phyloP scores from a whole-genome alignment of 2,329 filamentous ascomycete genomes.

The Botrytis fabae region DNA sequence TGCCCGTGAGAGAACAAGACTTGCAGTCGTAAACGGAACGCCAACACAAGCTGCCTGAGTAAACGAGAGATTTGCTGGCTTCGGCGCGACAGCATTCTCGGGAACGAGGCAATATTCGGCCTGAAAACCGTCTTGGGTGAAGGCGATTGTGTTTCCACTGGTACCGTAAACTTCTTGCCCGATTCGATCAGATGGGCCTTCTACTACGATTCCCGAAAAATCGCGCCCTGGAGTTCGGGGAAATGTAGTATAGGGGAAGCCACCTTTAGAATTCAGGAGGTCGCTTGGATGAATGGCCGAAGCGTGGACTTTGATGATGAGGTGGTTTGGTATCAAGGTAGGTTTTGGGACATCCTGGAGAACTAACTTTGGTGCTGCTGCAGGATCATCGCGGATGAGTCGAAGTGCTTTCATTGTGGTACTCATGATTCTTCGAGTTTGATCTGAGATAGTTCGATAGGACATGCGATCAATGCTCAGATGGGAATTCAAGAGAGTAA shows the following conservation, averaged over 20 bases:
- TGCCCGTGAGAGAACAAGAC: slow-evolving; percentile 26
- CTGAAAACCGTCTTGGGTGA: slow-evolving; percentile 33
- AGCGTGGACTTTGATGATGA: slow-evolving; percentile 34
- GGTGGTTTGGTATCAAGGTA: slow-evolving; percentile 24
- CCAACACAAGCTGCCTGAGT: slow-evolving; percentile 33
- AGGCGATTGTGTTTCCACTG: slow-evolving; percentile 31
- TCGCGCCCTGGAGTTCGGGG: slow-evolving; percentile 36
- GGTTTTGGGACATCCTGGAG: slow-evolving; percentile 30
- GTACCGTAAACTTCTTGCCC: slow-evolving; percentile 35
- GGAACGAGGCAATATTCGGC: slow-evolving; percentile 34
- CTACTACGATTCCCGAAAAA: slow-evolving; percentile 31
- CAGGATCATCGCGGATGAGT: slow-evolving; percentile 25
- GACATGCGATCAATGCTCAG: too few relatives aligned
- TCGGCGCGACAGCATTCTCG: slow-evolving; percentile 29
- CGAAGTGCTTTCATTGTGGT: slow-evolving; percentile 35
- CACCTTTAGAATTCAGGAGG: slow-evolving; percentile 32
- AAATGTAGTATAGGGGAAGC: slow-evolving; percentile 33
- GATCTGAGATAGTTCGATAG: too few relatives aligned
- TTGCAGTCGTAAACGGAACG: slow-evolving; percentile 36
- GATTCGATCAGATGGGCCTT: slow-evolving; percentile 23
- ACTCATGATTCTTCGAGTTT: background rate
- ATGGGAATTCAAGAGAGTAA: background rate
- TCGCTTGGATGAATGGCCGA: slow-evolving; percentile 37
- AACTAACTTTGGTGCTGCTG: slow-evolving; percentile 24
- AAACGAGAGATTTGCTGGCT: slow-evolving; percentile 30